phyloP scores from a whole-genome alignment of 495 filamentous ascomycete genomes.

The Annulohypoxylon bovei region DNA sequence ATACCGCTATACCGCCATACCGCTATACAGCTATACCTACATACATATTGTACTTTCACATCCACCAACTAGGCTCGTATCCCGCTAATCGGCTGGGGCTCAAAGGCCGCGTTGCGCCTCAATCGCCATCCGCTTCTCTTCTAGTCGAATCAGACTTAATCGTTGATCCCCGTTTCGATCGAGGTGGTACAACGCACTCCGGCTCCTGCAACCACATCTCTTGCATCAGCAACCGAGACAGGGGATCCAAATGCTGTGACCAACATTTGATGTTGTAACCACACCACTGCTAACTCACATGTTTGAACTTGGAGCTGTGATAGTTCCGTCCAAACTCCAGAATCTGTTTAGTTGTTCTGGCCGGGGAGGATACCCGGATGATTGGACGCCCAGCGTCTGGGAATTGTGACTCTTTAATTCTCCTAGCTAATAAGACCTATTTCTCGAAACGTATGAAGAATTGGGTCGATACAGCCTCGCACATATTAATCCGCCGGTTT shows the following conservation, averaged over 20 bases:
- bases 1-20: neutral
- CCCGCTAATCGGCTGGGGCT: constrained; percentile 38
- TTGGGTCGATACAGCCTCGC: constrained; percentile 42
- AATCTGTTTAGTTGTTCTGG: constrained; percentile 27
- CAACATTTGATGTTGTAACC: constrained; percentile 44
- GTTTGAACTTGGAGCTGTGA: constrained; percentile 13
- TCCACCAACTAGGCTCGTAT: constrained; percentile 24
- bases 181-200: constrained; percentile 42
- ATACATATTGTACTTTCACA: neutral
- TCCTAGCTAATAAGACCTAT: constrained; percentile 23
- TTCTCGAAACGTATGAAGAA: constrained; percentile 21
- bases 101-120: constrained; percentile 37
- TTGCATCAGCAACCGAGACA: constrained; percentile 40
- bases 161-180: constrained; percentile 40
- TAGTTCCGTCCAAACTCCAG: constrained; percentile 12
- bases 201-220: constrained; percentile 44
- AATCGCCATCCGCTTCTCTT: constrained; percentile 26
- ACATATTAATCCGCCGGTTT: constrained; percentile 43
- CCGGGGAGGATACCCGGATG: constrained; percentile 38
- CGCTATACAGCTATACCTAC: neutral
- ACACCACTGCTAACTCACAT: constrained; percentile 37
- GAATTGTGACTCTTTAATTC: constrained; percentile 21
- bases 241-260: constrained; percentile 40
- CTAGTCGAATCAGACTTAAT: constrained; percentile 34
- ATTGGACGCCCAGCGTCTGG: constrained; percentile 33